Conservation (phyloP, 352 stramenopile genomes). For the Phytophthora constricta region DNA sequence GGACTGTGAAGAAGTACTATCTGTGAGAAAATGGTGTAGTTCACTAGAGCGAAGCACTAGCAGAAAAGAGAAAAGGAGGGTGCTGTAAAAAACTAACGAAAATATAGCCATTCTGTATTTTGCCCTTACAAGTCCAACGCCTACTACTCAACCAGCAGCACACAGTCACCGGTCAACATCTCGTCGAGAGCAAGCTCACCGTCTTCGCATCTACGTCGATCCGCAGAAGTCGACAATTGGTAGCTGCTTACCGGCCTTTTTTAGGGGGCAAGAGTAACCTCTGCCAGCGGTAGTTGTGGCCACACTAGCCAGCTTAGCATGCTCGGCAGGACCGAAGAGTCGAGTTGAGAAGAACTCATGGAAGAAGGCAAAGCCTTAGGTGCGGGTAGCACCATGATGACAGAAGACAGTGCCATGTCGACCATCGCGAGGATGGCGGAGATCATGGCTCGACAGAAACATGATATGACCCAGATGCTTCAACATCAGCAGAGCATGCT, state of each 20-base stretch:
- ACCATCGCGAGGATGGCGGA: not conserved
- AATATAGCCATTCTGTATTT: conserved; percentile 7
- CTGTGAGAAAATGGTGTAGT: not conserved
- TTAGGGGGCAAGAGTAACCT: not conserved
- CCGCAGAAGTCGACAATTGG: not conserved
- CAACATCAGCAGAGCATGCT: not conserved
- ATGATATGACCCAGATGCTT: not conserved
- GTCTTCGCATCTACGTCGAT: not conserved
- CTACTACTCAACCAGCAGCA: not conserved
- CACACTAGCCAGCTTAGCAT: not conserved
- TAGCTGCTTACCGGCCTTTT: not conserved
- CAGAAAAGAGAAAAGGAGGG: not conserved
- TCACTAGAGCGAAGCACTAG: not conserved
- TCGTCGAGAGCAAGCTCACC: not conserved
- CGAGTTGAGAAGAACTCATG: not conserved
- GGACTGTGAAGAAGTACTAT: too few species aligned
- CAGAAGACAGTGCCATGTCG: not conserved
- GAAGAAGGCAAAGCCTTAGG: not conserved
- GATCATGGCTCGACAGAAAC: not conserved
- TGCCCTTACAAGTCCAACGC: not conserved
- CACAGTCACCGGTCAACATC: not conserved
- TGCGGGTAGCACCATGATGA: not conserved
- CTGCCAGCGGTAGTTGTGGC: not conserved
- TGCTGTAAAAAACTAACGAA: not conserved
- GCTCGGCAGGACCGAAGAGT: not conserved